Percentiles rank a stretch among this genome's conserved stretches.
These are phyloP conservation scores for Brassica balearica DNA, from an alignment of 441 rosid species.

Conservation along the genomic window DNA sequence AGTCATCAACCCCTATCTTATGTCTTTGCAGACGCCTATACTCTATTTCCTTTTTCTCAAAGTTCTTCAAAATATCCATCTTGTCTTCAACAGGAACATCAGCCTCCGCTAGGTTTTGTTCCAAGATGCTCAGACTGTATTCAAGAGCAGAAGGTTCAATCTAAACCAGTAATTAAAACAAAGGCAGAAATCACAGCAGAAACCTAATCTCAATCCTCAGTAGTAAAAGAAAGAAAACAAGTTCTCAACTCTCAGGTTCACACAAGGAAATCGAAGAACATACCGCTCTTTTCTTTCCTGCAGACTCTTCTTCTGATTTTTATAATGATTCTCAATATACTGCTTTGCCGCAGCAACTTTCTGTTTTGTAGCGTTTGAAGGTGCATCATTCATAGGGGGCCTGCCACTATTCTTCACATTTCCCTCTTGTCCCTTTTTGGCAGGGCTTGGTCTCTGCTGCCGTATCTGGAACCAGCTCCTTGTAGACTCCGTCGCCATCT, in stretches of 20 bases:
- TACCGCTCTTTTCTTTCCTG: constrained; percentile 60
- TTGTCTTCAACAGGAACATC: constrained; percentile 56
- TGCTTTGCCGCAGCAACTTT: constrained; percentile 61
- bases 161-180: constrained; percentile 17
- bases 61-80: constrained; percentile 45
- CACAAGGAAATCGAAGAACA: background rate
- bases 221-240: background rate
- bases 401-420: constrained; percentile 42
- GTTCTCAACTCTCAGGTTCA: background rate
- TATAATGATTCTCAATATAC: constrained; percentile 60
- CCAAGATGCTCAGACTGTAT: constrained; percentile 48
- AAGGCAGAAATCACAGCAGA: background rate
- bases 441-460: constrained; percentile 48
- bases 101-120: constrained; percentile 54
- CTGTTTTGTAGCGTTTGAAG: constrained; percentile 54
- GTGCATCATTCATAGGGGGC: constrained; percentile 50
- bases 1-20: constrained; percentile 60
- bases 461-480: constrained; percentile 56
- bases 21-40: constrained; percentile 55
- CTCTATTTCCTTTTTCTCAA: constrained; percentile 56
- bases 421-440: constrained; percentile 47
- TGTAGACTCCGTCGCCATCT: constrained; percentile 50
- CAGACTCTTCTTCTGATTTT: constrained; percentile 52
- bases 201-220: constrained; percentile 10
- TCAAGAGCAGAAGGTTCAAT: constrained; percentile 28